phyloP scores from a whole-genome alignment of 345 rosid species.

The Brassica incana region DNA sequence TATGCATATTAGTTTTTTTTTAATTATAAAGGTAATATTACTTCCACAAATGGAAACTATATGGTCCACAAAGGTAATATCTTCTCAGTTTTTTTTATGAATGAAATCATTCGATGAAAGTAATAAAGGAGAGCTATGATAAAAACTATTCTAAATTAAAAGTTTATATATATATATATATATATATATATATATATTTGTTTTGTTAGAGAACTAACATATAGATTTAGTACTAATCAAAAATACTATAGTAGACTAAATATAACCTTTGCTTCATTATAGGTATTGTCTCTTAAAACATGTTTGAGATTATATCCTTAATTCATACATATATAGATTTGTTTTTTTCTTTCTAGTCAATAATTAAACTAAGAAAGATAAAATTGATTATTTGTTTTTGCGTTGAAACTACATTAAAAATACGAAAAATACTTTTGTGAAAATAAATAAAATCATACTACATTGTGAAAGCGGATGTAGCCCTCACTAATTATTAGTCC shows the following conservation, averaged over 20 bases:
- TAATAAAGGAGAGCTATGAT: background rate
- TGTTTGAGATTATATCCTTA: background rate
- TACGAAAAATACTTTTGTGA: background rate
- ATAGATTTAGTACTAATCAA: background rate
- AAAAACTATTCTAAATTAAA: no score
- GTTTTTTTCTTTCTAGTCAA: background rate
- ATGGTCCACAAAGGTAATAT: background rate
- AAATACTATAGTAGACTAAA: background rate
- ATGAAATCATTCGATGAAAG: background rate
- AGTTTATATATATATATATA: no score
- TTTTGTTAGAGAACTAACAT: background rate
- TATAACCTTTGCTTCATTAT: background rate
- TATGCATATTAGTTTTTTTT: background rate
- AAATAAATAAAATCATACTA: background rate
- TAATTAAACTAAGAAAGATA: background rate
- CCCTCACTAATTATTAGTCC: background rate
- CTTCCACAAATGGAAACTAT: background rate
- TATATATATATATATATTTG: background rate
- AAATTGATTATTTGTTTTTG: background rate
- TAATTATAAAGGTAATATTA: background rate
- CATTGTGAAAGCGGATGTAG: background rate
- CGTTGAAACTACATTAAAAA: background rate
- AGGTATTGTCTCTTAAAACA: background rate
- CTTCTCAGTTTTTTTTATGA: background rate
- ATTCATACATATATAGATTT: background rate